Evolutionary conservation across 1,139 yeast species (phyloP).

Genomic region (Hyphopichia wangnamkhiaoensis): DNA sequence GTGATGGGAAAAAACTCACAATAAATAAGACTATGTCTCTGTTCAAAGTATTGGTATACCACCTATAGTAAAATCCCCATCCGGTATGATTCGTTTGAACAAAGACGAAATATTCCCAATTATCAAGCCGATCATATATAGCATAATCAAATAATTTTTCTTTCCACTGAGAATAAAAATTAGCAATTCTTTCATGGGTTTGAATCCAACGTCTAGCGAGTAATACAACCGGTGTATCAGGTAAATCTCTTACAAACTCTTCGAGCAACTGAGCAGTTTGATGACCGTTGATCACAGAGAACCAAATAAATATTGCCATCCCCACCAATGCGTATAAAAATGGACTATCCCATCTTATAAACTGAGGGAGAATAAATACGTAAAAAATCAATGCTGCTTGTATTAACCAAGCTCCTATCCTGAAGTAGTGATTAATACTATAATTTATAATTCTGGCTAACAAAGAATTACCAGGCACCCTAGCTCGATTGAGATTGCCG

Average conservation of each 20-base stretch:
- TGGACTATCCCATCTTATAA: too few relatives aligned
- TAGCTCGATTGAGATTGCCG: too few relatives aligned
- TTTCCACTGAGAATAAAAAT: neutral
- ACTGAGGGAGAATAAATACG: too few relatives aligned
- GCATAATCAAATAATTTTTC: neutral
- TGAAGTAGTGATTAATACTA: too few relatives aligned
- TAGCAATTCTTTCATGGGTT: neutral
- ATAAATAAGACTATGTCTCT: neutral
- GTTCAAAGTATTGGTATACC: constrained; percentile 1
- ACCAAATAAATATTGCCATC: too few relatives aligned
- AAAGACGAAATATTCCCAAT: constrained; percentile 2
- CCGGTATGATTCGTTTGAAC: neutral
- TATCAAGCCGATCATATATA: neutral
- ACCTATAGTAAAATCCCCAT: neutral
- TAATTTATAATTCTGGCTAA: too few relatives aligned
- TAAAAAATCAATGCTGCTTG: too few relatives aligned
- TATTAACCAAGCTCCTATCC: too few relatives aligned
- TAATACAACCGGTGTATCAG: neutral
- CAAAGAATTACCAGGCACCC: too few relatives aligned
- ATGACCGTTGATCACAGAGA: neutral
- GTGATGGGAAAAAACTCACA: neutral
- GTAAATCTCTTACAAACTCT: constrained; percentile 1
- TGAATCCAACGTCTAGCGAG: neutral
- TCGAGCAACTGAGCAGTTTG: neutral
- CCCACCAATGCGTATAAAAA: too few relatives aligned